phyloP scores from a whole-genome alignment of 176 grass and related monocot species.

The Oryza officinalis region DNA sequence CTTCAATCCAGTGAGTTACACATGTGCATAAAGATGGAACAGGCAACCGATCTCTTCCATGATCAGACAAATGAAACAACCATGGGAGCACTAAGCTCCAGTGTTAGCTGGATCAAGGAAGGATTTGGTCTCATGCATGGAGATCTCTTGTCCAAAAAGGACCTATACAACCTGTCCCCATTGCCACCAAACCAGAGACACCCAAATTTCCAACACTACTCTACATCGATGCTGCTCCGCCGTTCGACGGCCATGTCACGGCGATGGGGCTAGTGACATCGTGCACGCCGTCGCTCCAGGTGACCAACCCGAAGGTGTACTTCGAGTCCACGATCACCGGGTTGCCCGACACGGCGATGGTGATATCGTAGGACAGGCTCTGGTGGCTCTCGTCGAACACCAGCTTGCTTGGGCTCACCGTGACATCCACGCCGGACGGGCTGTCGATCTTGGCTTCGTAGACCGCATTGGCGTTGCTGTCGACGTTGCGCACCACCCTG shows the following conservation, averaged over 20 bases:
- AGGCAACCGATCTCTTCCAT: neutral
- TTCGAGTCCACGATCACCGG: conserved; percentile 54
- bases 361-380: conserved; percentile 69
- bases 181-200: neutral
- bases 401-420: conserved; percentile 79
- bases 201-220: neutral
- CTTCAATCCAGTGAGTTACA: neutral
- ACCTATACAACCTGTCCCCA: conserved; percentile 7
- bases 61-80: neutral
- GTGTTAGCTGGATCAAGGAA: neutral
- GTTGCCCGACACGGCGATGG: conserved; percentile 41
- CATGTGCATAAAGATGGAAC: conserved; percentile 9
- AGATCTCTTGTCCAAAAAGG: neutral
- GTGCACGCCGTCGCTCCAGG: conserved; percentile 62
- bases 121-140: neutral
- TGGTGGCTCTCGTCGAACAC: conserved; percentile 55
- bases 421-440: conserved; percentile 69
- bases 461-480: conserved; percentile 35
- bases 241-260: conserved; percentile 61
- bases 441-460: conserved; percentile 48
- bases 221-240: conserved; percentile 41
- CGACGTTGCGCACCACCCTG: conserved; percentile 77
- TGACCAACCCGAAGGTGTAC: conserved; percentile 62
- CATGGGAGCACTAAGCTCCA: neutral
- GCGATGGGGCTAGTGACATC: conserved; percentile 68